Conservation (phyloP, 169 alveolate species). For the Amoebophrya sp. region DNA sequence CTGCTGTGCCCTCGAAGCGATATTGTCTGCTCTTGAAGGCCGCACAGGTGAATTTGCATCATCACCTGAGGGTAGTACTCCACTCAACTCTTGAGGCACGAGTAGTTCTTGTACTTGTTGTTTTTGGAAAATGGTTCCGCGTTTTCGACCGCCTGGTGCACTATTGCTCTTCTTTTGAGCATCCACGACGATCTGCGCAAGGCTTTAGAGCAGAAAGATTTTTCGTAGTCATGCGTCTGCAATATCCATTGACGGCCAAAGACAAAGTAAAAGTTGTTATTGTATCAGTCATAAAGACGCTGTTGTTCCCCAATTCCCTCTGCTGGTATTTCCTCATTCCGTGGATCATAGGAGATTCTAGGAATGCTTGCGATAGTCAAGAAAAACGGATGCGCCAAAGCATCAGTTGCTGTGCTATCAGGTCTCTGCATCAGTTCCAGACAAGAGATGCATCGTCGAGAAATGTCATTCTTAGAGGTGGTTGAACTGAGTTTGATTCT, state of each 20-base stretch:
- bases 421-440: neutral
- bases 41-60: too few species aligned
- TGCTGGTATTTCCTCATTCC: neutral
- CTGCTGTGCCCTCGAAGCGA: too few species aligned
- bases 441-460: neutral
- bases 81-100: too few species aligned
- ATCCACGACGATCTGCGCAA: neutral
- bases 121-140: too few species aligned
- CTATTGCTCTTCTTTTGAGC: neutral
- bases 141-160: neutral
- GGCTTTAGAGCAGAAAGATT: neutral
- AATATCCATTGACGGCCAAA: neutral
- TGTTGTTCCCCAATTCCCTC: neutral
- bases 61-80: too few species aligned
- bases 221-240: neutral
- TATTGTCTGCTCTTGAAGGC: too few species aligned
- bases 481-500: neutral
- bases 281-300: neutral
- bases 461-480: neutral
- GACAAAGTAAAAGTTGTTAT: too few species aligned
- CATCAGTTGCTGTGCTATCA: neutral
- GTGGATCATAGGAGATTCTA: neutral
- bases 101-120: too few species aligned
- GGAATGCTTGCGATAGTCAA: neutral
- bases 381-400: neutral